These are phyloP conservation scores for Meyerozyma sp. DNA, from an alignment of 1,139 yeast species.

Conservation along the genomic window DNA sequence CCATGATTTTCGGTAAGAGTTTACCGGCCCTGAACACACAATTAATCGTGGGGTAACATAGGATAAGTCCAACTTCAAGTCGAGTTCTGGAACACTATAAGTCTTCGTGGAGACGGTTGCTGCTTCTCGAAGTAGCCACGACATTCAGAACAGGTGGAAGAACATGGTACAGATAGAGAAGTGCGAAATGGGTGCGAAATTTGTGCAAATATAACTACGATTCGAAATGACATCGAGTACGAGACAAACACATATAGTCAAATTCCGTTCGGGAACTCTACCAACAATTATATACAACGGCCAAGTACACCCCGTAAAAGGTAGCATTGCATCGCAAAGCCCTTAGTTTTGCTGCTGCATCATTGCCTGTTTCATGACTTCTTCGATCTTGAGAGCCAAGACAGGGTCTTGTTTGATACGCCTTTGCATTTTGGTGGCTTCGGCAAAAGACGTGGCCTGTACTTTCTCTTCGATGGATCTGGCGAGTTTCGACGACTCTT, in stretches of 20 bases:
- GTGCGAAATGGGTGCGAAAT: neutral
- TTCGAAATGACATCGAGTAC: neutral
- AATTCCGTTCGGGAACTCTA: neutral
- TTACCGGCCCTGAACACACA: constrained; percentile 73
- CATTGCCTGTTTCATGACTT: constrained; percentile 32
- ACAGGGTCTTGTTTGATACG: constrained; percentile 64
- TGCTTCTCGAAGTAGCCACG: neutral
- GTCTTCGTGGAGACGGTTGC: constrained; percentile 15
- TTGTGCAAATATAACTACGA: neutral
- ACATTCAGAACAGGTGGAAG: neutral
- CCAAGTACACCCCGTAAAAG: neutral
- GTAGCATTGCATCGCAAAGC: neutral
- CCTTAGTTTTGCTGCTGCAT: neutral
- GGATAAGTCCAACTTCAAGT: constrained; percentile 50
- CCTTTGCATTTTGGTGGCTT: constrained; percentile 81
- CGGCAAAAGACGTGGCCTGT: constrained; percentile 89
- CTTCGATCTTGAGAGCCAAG: constrained; percentile 42
- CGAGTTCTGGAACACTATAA: constrained; percentile 13
- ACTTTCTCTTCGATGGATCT: constrained; percentile 83
- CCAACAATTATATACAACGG: constrained; percentile 1
- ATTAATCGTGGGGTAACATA: constrained; percentile 57
- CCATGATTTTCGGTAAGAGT: constrained; percentile 33
- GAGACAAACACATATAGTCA: neutral
- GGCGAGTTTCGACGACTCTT: constrained; percentile 75
- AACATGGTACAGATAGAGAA: neutral